A percentile compares a stretch with the other conserved stretches of the same genome.
phyloP scores from a whole-genome alignment of 2,329 filamentous ascomycete species.

The Coniosporium tulheliwenetii region DNA sequence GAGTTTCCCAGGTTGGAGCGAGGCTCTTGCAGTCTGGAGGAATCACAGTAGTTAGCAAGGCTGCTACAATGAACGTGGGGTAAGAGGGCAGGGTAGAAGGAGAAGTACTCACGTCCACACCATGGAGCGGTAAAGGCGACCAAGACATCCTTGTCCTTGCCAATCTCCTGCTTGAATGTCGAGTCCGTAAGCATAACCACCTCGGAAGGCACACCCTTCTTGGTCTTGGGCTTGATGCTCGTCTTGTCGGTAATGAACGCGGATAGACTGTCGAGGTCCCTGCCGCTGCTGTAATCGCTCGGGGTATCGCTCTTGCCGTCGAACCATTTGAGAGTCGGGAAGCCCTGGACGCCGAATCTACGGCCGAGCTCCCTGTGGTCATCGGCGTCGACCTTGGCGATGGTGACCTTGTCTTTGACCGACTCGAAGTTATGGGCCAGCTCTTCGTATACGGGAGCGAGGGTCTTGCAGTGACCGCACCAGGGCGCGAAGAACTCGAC shows the following conservation, averaged over 20 bases:
- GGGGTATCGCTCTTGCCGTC: conserved; percentile 85
- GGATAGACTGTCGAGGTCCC: conserved; percentile 73
- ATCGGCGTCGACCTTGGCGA: conserved; percentile 95
- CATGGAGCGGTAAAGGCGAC: conserved; percentile 97
- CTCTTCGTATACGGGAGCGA: conserved; percentile 90
- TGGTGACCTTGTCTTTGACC: conserved; percentile 60
- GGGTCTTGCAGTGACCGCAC: conserved; percentile 98
- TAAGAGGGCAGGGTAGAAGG: conserved; percentile 1
- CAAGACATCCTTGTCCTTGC: conserved; percentile 73
- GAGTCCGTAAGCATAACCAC: conserved; percentile 69
- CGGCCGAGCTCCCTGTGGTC: conserved; percentile 71
- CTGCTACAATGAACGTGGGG: conserved; percentile 1
- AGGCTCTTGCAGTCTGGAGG: conserved; percentile 83
- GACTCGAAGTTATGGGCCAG: conserved; percentile 60
- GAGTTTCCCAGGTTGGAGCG: conserved; percentile 75
- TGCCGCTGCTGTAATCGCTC: conserved; percentile 68
- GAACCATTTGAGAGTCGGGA: conserved; percentile 95
- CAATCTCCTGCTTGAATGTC: conserved; percentile 63
- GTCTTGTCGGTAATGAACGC: conserved; percentile 79
- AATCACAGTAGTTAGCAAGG: conserved; percentile 3
- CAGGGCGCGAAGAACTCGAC: conserved; percentile 98
- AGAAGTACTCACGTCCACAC: conserved; percentile 78
- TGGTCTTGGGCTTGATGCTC: conserved; percentile 63
- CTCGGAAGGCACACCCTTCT: conserved; percentile 54
- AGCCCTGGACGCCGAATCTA: conserved; percentile 79